These are phyloP conservation scores for Fonsecaea monophora DNA, from an alignment of 2,329 filamentous ascomycete genomes.

Conservation along the genomic window DNA sequence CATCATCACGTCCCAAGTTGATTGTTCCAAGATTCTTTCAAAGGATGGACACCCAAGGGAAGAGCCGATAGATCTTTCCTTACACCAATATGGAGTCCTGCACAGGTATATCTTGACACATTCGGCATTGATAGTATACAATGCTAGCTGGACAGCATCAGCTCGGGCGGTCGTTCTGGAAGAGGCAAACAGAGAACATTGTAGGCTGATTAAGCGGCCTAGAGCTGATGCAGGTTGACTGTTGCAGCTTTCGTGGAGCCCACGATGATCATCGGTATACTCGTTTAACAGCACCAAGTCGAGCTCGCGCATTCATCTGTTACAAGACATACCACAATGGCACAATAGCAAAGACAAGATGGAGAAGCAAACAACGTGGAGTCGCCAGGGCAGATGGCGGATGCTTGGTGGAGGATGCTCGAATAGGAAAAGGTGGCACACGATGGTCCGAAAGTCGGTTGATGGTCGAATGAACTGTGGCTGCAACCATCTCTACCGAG, in stretches of 20 bases:
- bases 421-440: neutral
- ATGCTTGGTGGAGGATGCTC: neutral
- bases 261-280: neutral
- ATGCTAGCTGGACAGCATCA: neutral
- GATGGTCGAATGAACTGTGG: neutral
- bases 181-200: slow-evolving; percentile 4
- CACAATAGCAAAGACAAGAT: neutral
- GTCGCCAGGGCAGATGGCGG: too few relatives aligned
- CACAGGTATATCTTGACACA: neutral
- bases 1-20: neutral
- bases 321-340: neutral
- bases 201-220: slow-evolving; percentile 9
- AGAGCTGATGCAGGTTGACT: neutral
- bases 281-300: neutral
- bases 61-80: neutral
- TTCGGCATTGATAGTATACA: neutral
- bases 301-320: neutral
- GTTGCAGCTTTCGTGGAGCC: neutral
- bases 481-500: neutral
- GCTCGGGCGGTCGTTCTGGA: neutral
- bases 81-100: neutral
- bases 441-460: neutral
- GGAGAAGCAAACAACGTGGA: neutral
- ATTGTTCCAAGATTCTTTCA: neutral
- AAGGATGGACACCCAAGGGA: neutral